These are phyloP conservation scores for Pichia insulana DNA, from an alignment of 805 yeast genomes.

Conservation along the genomic window DNA sequence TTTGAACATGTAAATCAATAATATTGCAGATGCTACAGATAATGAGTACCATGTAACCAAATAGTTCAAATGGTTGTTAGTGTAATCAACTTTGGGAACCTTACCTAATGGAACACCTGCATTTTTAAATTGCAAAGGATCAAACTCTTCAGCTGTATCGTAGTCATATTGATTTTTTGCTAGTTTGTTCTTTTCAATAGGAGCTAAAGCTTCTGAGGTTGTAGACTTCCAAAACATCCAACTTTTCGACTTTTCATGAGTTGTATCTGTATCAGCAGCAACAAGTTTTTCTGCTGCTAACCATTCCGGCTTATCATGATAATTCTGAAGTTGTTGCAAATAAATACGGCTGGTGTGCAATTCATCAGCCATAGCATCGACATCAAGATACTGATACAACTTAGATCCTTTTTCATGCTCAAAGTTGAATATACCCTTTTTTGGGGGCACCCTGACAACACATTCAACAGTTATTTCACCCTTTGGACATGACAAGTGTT, in stretches of 20 bases:
- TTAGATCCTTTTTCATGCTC: constrained; percentile 60
- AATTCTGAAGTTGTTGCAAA: constrained; percentile 62
- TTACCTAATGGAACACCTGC: constrained; percentile 91
- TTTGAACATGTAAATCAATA: constrained; percentile 46
- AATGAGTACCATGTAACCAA: constrained; percentile 93
- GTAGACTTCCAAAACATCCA: constrained; percentile 12
- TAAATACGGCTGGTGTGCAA: constrained; percentile 65
- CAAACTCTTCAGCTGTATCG: constrained; percentile 34
- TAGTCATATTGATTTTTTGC: constrained; percentile 6
- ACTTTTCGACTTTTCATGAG: constrained; percentile 1
- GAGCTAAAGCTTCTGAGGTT: not conserved
- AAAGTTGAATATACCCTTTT: constrained; percentile 56
- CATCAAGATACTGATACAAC: constrained; percentile 72
- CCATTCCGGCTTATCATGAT: constrained; percentile 54
- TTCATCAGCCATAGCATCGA: constrained; percentile 67
- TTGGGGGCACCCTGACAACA: constrained; percentile 59
- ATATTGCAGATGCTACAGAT: constrained; percentile 59
- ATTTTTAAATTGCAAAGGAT: constrained; percentile 50
- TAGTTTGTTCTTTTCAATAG: constrained; percentile 6
- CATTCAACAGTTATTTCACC: constrained; percentile 69
- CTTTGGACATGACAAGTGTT: constrained; percentile 63
- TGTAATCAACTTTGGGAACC: constrained; percentile 67
- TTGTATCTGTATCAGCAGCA: not conserved
- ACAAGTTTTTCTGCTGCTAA: constrained; percentile 9
- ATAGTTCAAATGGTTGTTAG: constrained; percentile 88